These are phyloP conservation scores for Schoenoplectus triqueter DNA, from an alignment of 202 grass and related monocot genomes.

Conservation along the genomic window DNA sequence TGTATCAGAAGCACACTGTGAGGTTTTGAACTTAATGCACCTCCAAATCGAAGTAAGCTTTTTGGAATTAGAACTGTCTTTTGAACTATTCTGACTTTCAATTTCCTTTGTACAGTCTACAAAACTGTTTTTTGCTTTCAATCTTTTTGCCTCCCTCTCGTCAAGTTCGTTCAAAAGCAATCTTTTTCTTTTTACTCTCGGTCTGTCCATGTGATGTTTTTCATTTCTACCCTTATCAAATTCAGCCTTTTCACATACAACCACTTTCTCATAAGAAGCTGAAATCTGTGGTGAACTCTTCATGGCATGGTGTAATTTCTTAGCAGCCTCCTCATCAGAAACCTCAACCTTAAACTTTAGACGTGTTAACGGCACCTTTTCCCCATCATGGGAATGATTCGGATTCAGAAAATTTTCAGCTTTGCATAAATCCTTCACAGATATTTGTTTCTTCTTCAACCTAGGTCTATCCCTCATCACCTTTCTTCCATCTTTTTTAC, in stretches of 20 bases:
- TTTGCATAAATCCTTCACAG: slow-evolving; percentile 59
- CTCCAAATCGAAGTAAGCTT: slow-evolving; percentile 78
- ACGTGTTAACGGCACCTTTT: slow-evolving; percentile 39
- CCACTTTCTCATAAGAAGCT: slow-evolving; percentile 36
- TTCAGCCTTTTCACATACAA: slow-evolving; percentile 41
- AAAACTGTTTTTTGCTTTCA: slow-evolving; percentile 49
- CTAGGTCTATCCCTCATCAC: slow-evolving; percentile 52
- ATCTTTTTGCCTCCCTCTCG: slow-evolving; percentile 47
- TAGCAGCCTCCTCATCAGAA: slow-evolving; percentile 59
- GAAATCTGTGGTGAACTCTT: no score
- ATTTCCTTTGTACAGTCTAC: slow-evolving; percentile 39
- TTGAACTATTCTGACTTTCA: slow-evolving; percentile 42
- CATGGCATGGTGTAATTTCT: slow-evolving; percentile 27
- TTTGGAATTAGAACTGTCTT: slow-evolving; percentile 33
- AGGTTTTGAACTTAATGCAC: slow-evolving; percentile 76
- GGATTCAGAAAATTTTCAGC: slow-evolving; percentile 39
- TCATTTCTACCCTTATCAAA: slow-evolving; percentile 33
- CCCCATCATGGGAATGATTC: slow-evolving; percentile 17
- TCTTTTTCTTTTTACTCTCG: slow-evolving; percentile 74
- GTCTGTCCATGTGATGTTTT: slow-evolving; percentile 39
- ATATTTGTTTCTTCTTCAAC: slow-evolving; percentile 68
- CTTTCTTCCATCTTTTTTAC: slow-evolving; percentile 48
- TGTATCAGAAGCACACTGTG: slow-evolving; percentile 64
- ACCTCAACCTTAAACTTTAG: slow-evolving; percentile 25
- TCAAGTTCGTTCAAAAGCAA: slow-evolving; percentile 59